Base-by-base conservation (phyloP, 1,284 basidiomycete species). In the Ganoderma boninense region DNA sequence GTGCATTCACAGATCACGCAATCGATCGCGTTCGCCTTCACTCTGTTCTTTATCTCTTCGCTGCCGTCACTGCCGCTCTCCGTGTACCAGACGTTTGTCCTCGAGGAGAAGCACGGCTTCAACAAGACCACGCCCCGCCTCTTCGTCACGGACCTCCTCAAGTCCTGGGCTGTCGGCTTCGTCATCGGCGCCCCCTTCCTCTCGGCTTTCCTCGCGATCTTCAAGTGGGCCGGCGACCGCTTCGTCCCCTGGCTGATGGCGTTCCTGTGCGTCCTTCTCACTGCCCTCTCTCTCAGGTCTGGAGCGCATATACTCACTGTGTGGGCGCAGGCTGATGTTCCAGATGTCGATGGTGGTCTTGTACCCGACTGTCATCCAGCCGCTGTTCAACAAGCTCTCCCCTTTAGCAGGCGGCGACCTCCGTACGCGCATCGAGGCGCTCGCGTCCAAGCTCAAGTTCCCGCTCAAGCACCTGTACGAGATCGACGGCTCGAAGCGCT, bases 41-140 rank as follows among this genome's bases (percentile, higher is more conserved):
- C 92, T 38, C 81, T 97, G 44, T 91, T 90, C 72, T 79, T 94
- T 67, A 75, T 92, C 14, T 92, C 94, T 0, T 86, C 89, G 0
- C 82, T 94, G 38, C 90, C 95, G 0, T 85, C 88, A 2, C 83
- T 95, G 13, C 95, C 96, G 8, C 84, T 95, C 63, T 89, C 88
- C 42, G 85, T 93, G 46, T 98, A 98, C 84, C 89, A 91, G 73
- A 97, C 95, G 2, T 99, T 99, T 80, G 93, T 97, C 14, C 86
- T 99, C 57, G 98, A 99, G 82, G 93, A 98, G 80, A 92, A 92
- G 74, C 96, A 98, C 77, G 97, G 97, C 0, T 99, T 99, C 87
- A 99, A 99, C 88, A 98, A 98, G 84, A 96, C 92, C 20, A 96
- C 96, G 0, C 87, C 89, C 1, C 75, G 76, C 7, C 85, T 97